Evolutionary conservation across 2,329 filamentous ascomycete genomes (phyloP), one percentile per base, ranked within the genome.

Genomic region (Trichoderma citrinoviride): DNA sequence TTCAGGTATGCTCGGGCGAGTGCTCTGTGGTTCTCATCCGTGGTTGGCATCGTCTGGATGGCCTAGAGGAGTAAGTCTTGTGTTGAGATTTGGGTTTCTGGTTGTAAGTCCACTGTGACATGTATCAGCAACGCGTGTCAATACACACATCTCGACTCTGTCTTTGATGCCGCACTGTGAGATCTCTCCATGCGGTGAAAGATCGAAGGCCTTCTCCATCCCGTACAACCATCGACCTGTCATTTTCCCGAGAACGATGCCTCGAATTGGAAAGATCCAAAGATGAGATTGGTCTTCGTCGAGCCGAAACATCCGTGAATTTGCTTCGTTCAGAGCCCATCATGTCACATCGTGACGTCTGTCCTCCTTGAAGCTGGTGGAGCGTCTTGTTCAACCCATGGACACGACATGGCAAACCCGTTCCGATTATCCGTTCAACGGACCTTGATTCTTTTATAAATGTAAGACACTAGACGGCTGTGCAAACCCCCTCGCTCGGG

Each of bases 401-500:
- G 12, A 62, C 37, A 62, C 3, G n/a, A 21, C 60, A 54, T 19
- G 27, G 33, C 60, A 52, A 52, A 15, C 40, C 37, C 47, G 60
- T 62, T 62, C 60, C 60, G 60, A 62, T 62, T 62, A 62, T 62
- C 60, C 60, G 60, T 54, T 62, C 40, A 25, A 54, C 14, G 60
- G 60, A 40, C 49, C 60, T 23, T 23, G 40, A 27, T 33, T 62
- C 49, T 19, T 61, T 33, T 62, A 62, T 62, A 54, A 62, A 25
- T 27, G 27, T 62, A 7, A 54, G 49, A 25, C 60, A 40, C 49
- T 54, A 44, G 17, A 54, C 25, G 49, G 10, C 29, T 46, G 25
- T 54, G 49, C 12, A 37, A 37, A 37, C 49, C 40, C 40, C 49
- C 2, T 54, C 37, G 19, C 27, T 44, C n/a, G 46, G 37, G 2